These are phyloP conservation scores for Aegilops sharonensis DNA, from an alignment of 176 grass and related monocot species.

Conservation along the genomic window DNA sequence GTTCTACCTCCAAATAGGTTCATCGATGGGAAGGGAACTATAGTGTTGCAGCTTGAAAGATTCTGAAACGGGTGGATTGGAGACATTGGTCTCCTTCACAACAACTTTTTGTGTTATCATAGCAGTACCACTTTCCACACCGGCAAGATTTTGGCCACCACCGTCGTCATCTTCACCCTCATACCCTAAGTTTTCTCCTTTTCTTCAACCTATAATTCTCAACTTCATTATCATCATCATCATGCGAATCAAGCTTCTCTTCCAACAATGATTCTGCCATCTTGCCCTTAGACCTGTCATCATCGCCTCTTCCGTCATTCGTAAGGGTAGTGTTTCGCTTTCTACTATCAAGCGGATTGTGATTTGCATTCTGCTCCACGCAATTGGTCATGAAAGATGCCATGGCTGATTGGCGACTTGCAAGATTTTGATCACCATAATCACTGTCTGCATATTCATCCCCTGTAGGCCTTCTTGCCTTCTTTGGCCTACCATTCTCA, in stretches of 20 bases:
- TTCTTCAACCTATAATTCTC: neutral
- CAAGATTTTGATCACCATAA: neutral
- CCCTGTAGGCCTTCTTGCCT: too few relatives aligned
- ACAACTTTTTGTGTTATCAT: neutral
- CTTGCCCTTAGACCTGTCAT: neutral
- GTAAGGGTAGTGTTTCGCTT: neutral
- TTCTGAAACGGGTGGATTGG: neutral
- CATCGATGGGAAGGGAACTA: slow-evolving; percentile 30
- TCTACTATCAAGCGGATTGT: neutral
- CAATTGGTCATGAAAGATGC: neutral
- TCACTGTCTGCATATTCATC: too few relatives aligned
- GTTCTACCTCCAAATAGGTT: slow-evolving; percentile 33
- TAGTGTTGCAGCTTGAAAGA: neutral
- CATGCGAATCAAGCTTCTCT: neutral
- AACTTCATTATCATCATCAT: neutral
- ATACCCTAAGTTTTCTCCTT: neutral
- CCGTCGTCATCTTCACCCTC: neutral
- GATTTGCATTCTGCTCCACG: neutral
- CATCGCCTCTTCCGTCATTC: neutral
- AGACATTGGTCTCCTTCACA: neutral
- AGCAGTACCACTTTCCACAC: neutral
- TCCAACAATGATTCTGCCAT: neutral
- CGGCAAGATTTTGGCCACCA: neutral
- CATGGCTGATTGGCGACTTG: neutral
- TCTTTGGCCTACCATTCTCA: neutral